Percentiles rank a stretch among this genome's conserved stretches.
These are phyloP conservation scores for Alternaria sp. DNA, from an alignment of 2,329 filamentous ascomycete genomes.

Conservation along the genomic window DNA sequence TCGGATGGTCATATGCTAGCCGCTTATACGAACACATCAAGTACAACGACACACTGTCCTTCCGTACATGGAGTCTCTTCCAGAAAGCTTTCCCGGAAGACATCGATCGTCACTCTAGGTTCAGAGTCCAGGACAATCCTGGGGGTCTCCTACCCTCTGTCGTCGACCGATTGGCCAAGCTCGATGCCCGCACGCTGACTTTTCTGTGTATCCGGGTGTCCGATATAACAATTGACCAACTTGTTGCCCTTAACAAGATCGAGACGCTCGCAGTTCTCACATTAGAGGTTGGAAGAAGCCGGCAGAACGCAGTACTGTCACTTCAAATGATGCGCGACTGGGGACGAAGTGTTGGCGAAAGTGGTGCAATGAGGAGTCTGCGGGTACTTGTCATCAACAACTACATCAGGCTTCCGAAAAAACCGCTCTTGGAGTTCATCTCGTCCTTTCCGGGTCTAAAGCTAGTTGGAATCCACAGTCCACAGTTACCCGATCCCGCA, in stretches of 20 bases:
- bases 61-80: conserved; percentile 25
- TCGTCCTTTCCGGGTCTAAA: conserved; percentile 20
- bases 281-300: conserved; percentile 3
- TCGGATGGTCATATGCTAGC: conserved; percentile 25
- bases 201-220: conserved; percentile 25
- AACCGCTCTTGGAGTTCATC: conserved; percentile 9
- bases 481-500: neutral
- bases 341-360: conserved; percentile 26
- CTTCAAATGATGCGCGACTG: conserved; percentile 21
- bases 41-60: conserved; percentile 22
- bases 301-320: neutral
- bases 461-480: conserved; percentile 18
- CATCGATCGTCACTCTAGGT: conserved; percentile 18
- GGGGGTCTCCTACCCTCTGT: conserved; percentile 19
- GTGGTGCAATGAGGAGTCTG: conserved; percentile 22
- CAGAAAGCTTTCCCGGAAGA: conserved; percentile 24
- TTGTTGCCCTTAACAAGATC: conserved; percentile 23
- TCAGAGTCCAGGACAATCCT: conserved; percentile 7
- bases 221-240: conserved; percentile 14
- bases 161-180: conserved; percentile 12
- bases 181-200: conserved; percentile 20
- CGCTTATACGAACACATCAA: conserved; percentile 23
- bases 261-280: conserved; percentile 24
- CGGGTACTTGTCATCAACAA: conserved; percentile 19
- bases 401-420: conserved; percentile 7